Percentiles rank a stretch among this genome's conserved stretches.
Evolutionary conservation across 106 monocot genomes (phyloP).

Genomic region (Dendrobium catenatum): DNA sequence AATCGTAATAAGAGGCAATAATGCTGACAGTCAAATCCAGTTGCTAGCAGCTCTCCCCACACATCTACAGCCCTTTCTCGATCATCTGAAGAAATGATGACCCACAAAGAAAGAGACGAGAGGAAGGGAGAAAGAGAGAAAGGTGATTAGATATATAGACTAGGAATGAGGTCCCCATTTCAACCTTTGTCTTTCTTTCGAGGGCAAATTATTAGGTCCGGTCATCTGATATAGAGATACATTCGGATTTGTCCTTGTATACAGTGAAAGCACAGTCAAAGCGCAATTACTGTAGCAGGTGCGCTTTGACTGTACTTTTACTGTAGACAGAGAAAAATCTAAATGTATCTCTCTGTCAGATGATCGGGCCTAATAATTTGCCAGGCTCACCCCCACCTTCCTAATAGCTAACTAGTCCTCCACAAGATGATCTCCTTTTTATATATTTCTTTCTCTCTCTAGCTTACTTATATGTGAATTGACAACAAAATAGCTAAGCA

Average conservation of each 20-base stretch:
- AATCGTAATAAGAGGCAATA: background rate
- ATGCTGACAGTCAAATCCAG: background rate
- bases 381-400: background rate
- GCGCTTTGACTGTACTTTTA: too few species aligned
- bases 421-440: background rate
- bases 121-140: background rate
- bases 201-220: too few species aligned
- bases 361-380: too few species aligned
- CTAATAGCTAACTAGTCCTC: background rate
- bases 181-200: background rate
- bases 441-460: background rate
- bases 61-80: background rate
- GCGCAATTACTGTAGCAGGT: too few species aligned
- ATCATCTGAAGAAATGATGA: conserved; percentile 12
- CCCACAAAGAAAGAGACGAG: conserved; percentile 5
- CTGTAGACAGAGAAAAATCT: too few species aligned
- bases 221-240: too few species aligned
- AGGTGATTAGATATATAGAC: background rate
- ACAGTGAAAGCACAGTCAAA: too few species aligned
- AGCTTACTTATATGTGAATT: background rate
- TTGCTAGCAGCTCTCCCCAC: background rate
- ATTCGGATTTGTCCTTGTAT: too few species aligned
- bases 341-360: too few species aligned
- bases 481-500: background rate
- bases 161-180: too few species aligned